phyloP scores from a whole-genome alignment of 371 early-diverging fungal genomes.

The Mortierella sp. region DNA sequence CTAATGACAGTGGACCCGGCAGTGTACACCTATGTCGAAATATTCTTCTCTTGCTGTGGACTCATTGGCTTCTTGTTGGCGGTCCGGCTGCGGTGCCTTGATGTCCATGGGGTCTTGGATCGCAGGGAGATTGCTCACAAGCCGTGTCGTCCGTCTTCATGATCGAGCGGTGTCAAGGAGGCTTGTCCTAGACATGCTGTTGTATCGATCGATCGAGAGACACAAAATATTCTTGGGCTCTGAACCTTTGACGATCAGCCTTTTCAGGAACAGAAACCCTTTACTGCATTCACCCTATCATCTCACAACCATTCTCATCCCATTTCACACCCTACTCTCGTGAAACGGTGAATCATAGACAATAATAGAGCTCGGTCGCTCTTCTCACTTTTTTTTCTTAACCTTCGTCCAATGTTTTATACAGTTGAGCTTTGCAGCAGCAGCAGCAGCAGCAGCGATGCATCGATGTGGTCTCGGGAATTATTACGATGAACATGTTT shows the following conservation, averaged over 20 bases:
- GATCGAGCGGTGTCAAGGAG: neutral
- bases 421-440: neutral
- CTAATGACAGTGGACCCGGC: constrained; percentile 46
- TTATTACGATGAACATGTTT: too few species aligned
- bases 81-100: constrained; percentile 29
- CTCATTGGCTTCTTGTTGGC: constrained; percentile 38
- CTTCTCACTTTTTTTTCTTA: neutral
- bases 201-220: neutral
- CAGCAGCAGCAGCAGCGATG: too few species aligned
- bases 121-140: constrained; percentile 33
- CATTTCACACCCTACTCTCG: too few species aligned
- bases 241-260: neutral
- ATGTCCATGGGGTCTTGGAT: constrained; percentile 33
- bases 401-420: neutral
- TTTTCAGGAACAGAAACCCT: too few species aligned
- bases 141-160: neutral
- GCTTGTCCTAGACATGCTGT: too few species aligned
- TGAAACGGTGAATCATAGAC: neutral
- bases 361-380: neutral
- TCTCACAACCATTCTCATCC: neutral
- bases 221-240: neutral
- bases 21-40: constrained; percentile 44
- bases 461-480: too few species aligned
- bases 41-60: constrained; percentile 47
- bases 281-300: neutral